Evolutionary conservation across 129 eudicot genomes (phyloP).

Genomic region (Tagetes erecta): DNA sequence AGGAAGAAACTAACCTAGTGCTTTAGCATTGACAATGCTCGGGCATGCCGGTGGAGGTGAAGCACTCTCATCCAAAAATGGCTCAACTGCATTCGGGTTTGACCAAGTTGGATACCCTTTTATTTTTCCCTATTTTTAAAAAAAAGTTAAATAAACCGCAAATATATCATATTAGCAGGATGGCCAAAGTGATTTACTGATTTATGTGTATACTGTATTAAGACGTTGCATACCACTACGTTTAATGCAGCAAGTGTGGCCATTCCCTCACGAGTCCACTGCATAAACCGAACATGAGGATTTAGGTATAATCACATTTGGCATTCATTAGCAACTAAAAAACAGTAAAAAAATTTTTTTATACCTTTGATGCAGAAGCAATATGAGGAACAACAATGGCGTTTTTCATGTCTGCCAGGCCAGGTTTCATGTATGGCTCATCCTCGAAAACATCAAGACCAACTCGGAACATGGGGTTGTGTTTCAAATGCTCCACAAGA

Average conservation of each 20-base stretch:
- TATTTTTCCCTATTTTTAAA: conserved; percentile 70
- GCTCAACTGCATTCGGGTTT: conserved; percentile 73
- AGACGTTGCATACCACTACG: conserved; percentile 68
- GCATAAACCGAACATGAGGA: conserved; percentile 33
- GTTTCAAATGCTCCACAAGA: conserved; percentile 87
- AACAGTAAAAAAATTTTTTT: neutral
- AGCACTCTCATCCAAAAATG: conserved; percentile 73
- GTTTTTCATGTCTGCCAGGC: conserved; percentile 89
- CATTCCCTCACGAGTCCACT: conserved; percentile 99
- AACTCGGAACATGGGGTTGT: conserved; percentile 96
- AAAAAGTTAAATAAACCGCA: neutral
- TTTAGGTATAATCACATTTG: conserved; percentile 5
- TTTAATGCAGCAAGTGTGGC: conserved; percentile 95
- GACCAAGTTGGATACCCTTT: conserved; percentile 91
- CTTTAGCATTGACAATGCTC: conserved; percentile 94
- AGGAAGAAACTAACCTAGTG: conserved; percentile 50
- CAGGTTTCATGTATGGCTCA: conserved; percentile 99
- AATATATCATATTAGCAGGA: neutral
- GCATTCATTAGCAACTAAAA: neutral
- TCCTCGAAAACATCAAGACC: conserved; percentile 99
- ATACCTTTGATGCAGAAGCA: conserved; percentile 98
- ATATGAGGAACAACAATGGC: conserved; percentile 97
- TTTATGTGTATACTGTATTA: neutral
- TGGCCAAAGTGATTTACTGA: neutral
- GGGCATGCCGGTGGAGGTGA: conserved; percentile 94